Evolutionary conservation across 129 eudicot species (phyloP), one percentile per base, ranked within the genome.

Genomic region (Tanacetum coccineum): DNA sequence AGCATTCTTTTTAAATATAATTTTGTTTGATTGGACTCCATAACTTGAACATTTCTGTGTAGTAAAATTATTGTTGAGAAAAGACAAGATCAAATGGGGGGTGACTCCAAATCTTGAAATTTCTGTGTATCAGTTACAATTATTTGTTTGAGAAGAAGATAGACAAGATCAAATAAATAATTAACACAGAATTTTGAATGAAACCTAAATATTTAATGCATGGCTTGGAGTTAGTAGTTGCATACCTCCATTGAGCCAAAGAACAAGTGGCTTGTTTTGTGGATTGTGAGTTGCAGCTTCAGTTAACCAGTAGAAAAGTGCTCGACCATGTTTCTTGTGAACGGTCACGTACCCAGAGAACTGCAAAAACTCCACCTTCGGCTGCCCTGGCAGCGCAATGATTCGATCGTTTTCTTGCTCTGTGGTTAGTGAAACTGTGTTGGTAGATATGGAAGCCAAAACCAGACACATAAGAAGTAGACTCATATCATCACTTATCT

Each of bases 241-340:
- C 40, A n/a, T 73, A 91, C 98, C 98, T 91, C 98, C 98, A 85
- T 91, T 91, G 75, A 91, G 98, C 98, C 98, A 91, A 78, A 91
- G 96, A 60, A 88, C 83, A 75, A 91, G 87, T 70, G 98, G 98
- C 53, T 83, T 87, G 9, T 51, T 54, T 13, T 70, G 53, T 13
- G 90, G 85, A 61, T 68, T 59, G 1, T 13, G 58, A 54, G 83
- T 51, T 61, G 70, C 59, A 49, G 98, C 91, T 82, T 91, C 95
- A 10, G 86, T 83, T 30, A 91, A 77, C 98, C 98, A 88, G 71
- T 91, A 91, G 62, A 91, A 91, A 39, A 91, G 88, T 17, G 96
- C 87, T 48, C 95, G 79, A 5, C 96, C 97, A 9, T 85, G 76
- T 39, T 73, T 73, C 46, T 81, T 77, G 39, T 85, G 79, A 50